phyloP scores from a whole-genome alignment of 805 yeast genomes.

The Teunomyces gatunensis region DNA sequence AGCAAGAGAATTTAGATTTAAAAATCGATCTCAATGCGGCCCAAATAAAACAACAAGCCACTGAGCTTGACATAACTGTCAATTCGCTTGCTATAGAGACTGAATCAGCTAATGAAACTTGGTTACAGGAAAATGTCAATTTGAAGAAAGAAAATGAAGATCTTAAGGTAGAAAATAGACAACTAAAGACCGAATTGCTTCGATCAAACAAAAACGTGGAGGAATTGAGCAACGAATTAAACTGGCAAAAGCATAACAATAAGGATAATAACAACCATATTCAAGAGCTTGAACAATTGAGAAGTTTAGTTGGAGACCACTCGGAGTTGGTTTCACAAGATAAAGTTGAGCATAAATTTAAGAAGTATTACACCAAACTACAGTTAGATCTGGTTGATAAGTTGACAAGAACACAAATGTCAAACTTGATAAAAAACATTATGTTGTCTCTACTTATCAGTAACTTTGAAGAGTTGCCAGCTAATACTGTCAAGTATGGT shows the following conservation, averaged over 20 bases:
- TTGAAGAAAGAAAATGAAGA: not conserved
- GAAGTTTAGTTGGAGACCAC: conserved; percentile 15
- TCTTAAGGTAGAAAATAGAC: not conserved
- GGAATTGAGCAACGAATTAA: conserved; percentile 1
- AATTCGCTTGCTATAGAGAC: not conserved
- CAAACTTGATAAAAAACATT: conserved; percentile 31
- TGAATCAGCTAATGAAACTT: not conserved
- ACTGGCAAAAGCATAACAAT: not conserved
- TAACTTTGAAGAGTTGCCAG: conserved; percentile 27
- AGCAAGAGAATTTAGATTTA: conserved; percentile 16
- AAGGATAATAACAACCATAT: not conserved
- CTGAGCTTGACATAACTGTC: not conserved
- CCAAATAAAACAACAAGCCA: not conserved
- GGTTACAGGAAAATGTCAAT: not conserved
- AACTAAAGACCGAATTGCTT: not conserved
- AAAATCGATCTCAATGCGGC: conserved; percentile 12
- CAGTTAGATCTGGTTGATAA: conserved; percentile 29
- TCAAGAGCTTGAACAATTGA: conserved; percentile 5
- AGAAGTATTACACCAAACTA: conserved; percentile 21
- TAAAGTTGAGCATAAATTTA: conserved; percentile 20
- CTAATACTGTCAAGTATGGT: conserved; percentile 25
- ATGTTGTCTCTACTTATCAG: conserved; percentile 34
- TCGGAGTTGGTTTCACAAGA: conserved; percentile 12
- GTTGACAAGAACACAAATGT: conserved; percentile 25
- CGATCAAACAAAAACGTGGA: not conserved